Percentiles rank a stretch among this genome's conserved stretches.
Conservation (phyloP, 2,329 filamentous ascomycete species). For the Aspergillus costaricaensis region DNA sequence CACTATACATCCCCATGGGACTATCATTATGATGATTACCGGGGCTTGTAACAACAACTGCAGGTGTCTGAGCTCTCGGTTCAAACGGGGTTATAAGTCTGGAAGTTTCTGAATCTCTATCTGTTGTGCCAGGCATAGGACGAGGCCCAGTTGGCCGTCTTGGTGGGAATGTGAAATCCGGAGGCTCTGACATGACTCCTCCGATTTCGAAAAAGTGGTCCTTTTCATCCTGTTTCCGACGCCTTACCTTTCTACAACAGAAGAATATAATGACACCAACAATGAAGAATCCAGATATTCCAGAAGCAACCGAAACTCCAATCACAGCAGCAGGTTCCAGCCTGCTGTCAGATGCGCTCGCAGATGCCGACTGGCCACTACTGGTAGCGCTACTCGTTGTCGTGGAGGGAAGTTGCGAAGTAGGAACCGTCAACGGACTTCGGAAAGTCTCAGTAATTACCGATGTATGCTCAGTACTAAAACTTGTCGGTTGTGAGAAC, state of each 20-base stretch:
- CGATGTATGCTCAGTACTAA: slow-evolving; percentile 6
- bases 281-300: slow-evolving; percentile 38
- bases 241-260: slow-evolving; percentile 32
- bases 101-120: slow-evolving; percentile 21
- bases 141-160: slow-evolving; percentile 24
- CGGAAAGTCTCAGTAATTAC: slow-evolving; percentile 20
- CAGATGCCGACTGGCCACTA: slow-evolving; percentile 9
- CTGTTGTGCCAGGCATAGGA: slow-evolving; percentile 9
- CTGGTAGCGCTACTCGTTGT: slow-evolving; percentile 12
- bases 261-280: slow-evolving; percentile 36
- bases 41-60: slow-evolving; percentile 23
- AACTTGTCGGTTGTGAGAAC: neutral
- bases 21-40: slow-evolving; percentile 10
- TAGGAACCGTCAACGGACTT: slow-evolving; percentile 20
- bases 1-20: slow-evolving; percentile 1
- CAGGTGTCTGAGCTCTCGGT: slow-evolving; percentile 21
- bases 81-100: slow-evolving; percentile 23
- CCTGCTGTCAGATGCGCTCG: slow-evolving; percentile 13
- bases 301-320: slow-evolving; percentile 40
- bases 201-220: slow-evolving; percentile 42
- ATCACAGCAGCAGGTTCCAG: slow-evolving; percentile 37
- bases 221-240: slow-evolving; percentile 23
- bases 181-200: slow-evolving; percentile 41
- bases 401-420: neutral
- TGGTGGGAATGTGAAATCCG: slow-evolving; percentile 32